phyloP scores from a whole-genome alignment of 2,329 filamentous ascomycete genomes.

The Cladosporium austrohemisphaericum region DNA sequence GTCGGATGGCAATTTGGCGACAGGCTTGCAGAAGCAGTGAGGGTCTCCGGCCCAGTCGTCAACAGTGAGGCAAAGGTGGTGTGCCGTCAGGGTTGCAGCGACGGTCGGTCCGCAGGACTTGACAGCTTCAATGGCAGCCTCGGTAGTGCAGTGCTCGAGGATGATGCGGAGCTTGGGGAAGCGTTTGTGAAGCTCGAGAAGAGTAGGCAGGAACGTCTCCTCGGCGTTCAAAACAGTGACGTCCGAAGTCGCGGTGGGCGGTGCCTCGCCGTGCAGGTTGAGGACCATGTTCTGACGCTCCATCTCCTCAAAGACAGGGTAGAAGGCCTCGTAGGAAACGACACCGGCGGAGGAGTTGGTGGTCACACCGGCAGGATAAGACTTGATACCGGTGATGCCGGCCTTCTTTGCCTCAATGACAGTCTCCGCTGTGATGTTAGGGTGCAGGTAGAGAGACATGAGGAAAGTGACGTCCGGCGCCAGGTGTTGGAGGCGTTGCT shows the following conservation, averaged over 20 bases:
- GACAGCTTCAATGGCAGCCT: constrained; percentile 75
- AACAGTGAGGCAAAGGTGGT: constrained; percentile 77
- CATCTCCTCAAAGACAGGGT: constrained; percentile 84
- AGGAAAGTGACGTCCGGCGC: constrained; percentile 49
- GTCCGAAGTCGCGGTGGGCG: constrained; percentile 44
- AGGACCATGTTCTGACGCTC: constrained; percentile 76
- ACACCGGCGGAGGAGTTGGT: constrained; percentile 65
- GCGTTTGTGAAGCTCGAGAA: constrained; percentile 65
- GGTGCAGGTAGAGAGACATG: constrained; percentile 51
- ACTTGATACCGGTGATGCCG: constrained; percentile 70
- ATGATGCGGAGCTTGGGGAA: constrained; percentile 68
- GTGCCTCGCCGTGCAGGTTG: constrained; percentile 91
- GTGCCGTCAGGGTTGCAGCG: constrained; percentile 76
- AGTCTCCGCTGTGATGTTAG: constrained; percentile 46
- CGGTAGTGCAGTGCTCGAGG: constrained; percentile 84
- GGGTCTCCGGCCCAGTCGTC: constrained; percentile 68
- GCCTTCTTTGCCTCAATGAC: constrained; percentile 70
- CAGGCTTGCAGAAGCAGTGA: constrained; percentile 76
- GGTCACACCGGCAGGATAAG: constrained; percentile 58
- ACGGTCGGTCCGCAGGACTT: constrained; percentile 72
- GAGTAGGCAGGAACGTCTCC: constrained; percentile 73
- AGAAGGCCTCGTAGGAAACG: constrained; percentile 65
- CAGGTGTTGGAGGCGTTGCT: constrained; percentile 40
- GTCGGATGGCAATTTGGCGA: constrained; percentile 62
- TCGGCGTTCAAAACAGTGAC: constrained; percentile 61